Base-by-base conservation (phyloP, 1,139 yeast species). In the Diutina siamensis region DNA sequence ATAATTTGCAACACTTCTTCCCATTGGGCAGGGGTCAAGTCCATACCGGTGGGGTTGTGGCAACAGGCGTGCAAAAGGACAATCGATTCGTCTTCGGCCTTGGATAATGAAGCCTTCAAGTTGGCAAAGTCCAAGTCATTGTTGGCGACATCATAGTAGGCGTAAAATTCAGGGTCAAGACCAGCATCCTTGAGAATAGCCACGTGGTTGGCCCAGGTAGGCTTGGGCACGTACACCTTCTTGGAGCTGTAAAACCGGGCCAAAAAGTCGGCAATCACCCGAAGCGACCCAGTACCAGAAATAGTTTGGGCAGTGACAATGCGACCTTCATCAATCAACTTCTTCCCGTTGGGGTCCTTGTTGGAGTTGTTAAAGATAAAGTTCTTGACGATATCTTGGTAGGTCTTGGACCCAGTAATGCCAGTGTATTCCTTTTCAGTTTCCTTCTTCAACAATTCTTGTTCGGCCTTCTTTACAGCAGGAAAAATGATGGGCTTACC, bases 21-120 rank as follows among this genome's bases (percentile, higher is more conserved):
- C 97, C 97, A 89, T 60, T 89, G 89, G 45, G 80, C 84, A 45
- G 64, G 64, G 12, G 85, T 73, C 50, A 94, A 94, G 61, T 89
- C 97, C 51, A 89, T 79, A 32, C 97, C 97, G 13, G 97, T 89
- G 38, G 97, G 97, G 65, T 89, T 89, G 69, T 89, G 97, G 57
- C 97, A 94, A 60, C 97, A 88, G 4, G 95, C 95, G 65, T 89
- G 97, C 50, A 89, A 72, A 47, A 89, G 67, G 34, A 89, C 80
- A 50, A 85, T 75, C 17, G 83, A 71, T 28, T 77, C 82, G 18
- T 68, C 63, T 25, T 68, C 72, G 44, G 76, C 75, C 25, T 59
- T 52, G 32, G 60, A 49, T 46, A 71, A 59, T 33, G 74, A 67
- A 45, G 57, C 49, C 53, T 67, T 65, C 70, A 81, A 67, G 46